Evolutionary conservation across 2,329 filamentous ascomycete genomes (phyloP).

Genomic region (Fusarium albosuccineum): DNA sequence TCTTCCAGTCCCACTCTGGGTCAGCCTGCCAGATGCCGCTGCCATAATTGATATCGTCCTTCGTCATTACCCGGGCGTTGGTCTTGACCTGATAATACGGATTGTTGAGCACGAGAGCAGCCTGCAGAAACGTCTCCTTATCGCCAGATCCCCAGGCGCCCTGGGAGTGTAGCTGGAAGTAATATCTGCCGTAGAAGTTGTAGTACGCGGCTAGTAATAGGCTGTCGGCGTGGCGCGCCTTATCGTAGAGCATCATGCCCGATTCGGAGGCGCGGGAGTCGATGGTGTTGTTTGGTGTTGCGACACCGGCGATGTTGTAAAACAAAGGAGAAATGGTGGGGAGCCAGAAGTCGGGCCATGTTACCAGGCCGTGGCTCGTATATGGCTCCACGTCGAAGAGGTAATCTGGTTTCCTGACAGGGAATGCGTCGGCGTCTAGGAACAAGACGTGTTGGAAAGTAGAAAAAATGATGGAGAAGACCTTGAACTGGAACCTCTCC

Average conservation of each 20-base stretch:
- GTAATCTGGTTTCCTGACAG: constrained; percentile 34
- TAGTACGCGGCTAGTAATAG: constrained; percentile 40
- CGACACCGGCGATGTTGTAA: constrained; percentile 35
- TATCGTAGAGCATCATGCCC: constrained; percentile 40
- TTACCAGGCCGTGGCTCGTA: constrained; percentile 34
- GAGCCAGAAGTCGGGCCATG: constrained; percentile 45
- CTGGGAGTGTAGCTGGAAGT: constrained; percentile 45
- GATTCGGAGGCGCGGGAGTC: constrained; percentile 40
- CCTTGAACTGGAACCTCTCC: constrained; percentile 40
- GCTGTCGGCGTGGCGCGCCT: constrained; percentile 40
- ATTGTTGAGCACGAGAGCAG: constrained; percentile 34
- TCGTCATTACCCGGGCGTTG: constrained; percentile 20
- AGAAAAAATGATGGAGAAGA: constrained; percentile 40
- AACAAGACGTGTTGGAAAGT: constrained; percentile 42
- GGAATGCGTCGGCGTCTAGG: constrained; percentile 43
- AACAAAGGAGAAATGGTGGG: constrained; percentile 43
- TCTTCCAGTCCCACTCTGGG: constrained; percentile 41
- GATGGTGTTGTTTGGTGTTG: constrained; percentile 33
- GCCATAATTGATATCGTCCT: constrained; percentile 35
- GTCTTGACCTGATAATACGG: constrained; percentile 39
- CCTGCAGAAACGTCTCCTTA: constrained; percentile 44
- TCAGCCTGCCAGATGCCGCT: constrained; percentile 46
- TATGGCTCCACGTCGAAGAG: constrained; percentile 39
- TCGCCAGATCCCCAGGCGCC: constrained; percentile 44
- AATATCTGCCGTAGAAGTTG: constrained; percentile 43